Evolutionary conservation across 768 basidiomycete genomes (phyloP).

Genomic region (Tylopilus sp.): DNA sequence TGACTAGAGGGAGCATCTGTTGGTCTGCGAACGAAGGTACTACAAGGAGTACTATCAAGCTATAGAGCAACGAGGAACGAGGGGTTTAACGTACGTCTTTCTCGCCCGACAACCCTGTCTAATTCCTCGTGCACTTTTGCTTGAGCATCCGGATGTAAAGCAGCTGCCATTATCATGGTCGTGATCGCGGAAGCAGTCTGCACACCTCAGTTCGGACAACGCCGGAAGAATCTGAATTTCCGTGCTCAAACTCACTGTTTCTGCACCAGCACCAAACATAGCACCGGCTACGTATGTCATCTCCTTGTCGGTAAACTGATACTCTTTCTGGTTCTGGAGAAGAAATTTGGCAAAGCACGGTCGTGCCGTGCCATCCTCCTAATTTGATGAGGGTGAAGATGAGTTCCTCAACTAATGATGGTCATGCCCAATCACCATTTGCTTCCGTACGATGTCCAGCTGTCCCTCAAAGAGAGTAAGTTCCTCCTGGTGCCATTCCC

Average conservation of each 20-base stretch:
- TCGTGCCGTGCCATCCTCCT: slow-evolving; percentile 1
- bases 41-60: background rate
- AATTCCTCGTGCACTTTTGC: slow-evolving; percentile 7
- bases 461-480: slow-evolving; percentile 5
- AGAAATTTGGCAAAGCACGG: slow-evolving; percentile 6
- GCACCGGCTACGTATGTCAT: background rate
- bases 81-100: slow-evolving; percentile 3
- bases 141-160: slow-evolving; percentile 1
- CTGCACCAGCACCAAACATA: slow-evolving; percentile 9
- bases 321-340: background rate
- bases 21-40: slow-evolving; percentile 7
- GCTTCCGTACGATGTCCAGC: background rate
- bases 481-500: slow-evolving; percentile 5
- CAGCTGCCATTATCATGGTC: slow-evolving; percentile 6
- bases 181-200: slow-evolving; percentile 9
- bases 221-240: background rate
- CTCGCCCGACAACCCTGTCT: slow-evolving; percentile 1
- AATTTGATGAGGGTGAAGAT: background rate
- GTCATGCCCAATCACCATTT: background rate
- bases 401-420: background rate
- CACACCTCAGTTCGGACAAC: background rate
- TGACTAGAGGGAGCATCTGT: slow-evolving; percentile 1
- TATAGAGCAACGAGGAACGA: background rate
- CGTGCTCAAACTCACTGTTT: slow-evolving; percentile 1
- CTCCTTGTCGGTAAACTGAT: background rate